Percentiles rank a stretch among this genome's conserved stretches.
Evolutionary conservation across 1,139 yeast species (phyloP).

Genomic region (Protomyces inundatus): DNA sequence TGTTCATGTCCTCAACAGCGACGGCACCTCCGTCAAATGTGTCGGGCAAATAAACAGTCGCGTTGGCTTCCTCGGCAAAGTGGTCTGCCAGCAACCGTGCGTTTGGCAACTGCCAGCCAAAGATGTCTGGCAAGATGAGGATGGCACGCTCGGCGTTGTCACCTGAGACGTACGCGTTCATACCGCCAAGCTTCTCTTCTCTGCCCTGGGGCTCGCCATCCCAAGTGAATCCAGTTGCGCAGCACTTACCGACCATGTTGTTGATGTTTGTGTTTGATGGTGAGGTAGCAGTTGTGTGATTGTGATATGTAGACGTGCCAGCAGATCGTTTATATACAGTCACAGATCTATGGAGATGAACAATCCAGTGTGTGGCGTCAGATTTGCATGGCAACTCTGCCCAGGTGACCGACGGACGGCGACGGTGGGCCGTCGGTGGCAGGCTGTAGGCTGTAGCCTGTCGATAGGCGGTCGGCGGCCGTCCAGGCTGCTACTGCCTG

Average conservation of each 20-base stretch:
- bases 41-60: constrained; percentile 4
- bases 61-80: not conserved
- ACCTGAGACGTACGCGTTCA: constrained; percentile 3
- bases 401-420: too few relatives aligned
- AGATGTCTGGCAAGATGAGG: constrained; percentile 1
- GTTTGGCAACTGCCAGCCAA: constrained; percentile 11
- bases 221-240: not conserved
- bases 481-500: too few relatives aligned
- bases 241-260: not conserved
- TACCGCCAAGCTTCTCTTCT: not conserved
- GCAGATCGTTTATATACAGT: too few relatives aligned
- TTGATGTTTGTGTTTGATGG: not conserved
- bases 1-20: not conserved
- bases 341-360: too few relatives aligned
- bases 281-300: not conserved
- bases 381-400: too few relatives aligned
- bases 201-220: not conserved
- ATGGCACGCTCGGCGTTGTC: constrained; percentile 3
- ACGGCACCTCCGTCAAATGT: not conserved
- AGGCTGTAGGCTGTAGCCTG: too few relatives aligned
- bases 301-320: too few relatives aligned
- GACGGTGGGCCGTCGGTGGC: too few relatives aligned
- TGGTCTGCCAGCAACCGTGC: constrained; percentile 5
- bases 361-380: too few relatives aligned
- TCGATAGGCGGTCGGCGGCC: too few relatives aligned